These are phyloP conservation scores for Saturnispora galanensis DNA, from an alignment of 805 yeast genomes.

Conservation along the genomic window DNA sequence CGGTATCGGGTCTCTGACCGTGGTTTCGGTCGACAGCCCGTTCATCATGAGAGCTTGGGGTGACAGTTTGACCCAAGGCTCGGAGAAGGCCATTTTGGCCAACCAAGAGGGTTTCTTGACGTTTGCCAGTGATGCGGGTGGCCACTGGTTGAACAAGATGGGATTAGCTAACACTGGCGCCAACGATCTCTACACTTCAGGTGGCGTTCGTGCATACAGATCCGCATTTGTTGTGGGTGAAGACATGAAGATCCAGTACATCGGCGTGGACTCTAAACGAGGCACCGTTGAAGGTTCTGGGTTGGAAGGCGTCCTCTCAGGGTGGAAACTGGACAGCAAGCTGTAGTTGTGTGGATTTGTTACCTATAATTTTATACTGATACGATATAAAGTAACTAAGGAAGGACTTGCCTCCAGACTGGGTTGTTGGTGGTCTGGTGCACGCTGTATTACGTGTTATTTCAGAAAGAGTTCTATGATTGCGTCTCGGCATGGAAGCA, in stretches of 20 bases:
- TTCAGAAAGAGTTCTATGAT: no score
- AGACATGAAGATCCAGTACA: constrained; percentile 22
- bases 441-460: no score
- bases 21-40: constrained; percentile 34
- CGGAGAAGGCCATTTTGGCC: constrained; percentile 6
- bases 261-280: constrained; percentile 34
- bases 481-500: no score
- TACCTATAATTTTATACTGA: no score
- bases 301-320: constrained; percentile 11
- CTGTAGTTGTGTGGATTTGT: no score
- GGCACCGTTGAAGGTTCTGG: constrained; percentile 18
- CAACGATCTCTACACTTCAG: constrained; percentile 8
- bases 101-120: constrained; percentile 20
- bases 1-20: constrained; percentile 31
- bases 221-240: constrained; percentile 60
- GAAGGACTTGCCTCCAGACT: no score
- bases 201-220: constrained; percentile 29
- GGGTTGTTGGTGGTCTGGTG: no score
- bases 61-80: constrained; percentile 35
- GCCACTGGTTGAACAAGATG: constrained; percentile 6
- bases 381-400: no score
- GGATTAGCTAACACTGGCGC: constrained; percentile 10
- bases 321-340: background rate
- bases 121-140: constrained; percentile 50
- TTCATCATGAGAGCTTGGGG: constrained; percentile 38